A percentile compares a stretch with the other conserved stretches of the same genome.
Conservation (phyloP, 2,329 filamentous ascomycete genomes). For the Trichoderma hamatum region DNA sequence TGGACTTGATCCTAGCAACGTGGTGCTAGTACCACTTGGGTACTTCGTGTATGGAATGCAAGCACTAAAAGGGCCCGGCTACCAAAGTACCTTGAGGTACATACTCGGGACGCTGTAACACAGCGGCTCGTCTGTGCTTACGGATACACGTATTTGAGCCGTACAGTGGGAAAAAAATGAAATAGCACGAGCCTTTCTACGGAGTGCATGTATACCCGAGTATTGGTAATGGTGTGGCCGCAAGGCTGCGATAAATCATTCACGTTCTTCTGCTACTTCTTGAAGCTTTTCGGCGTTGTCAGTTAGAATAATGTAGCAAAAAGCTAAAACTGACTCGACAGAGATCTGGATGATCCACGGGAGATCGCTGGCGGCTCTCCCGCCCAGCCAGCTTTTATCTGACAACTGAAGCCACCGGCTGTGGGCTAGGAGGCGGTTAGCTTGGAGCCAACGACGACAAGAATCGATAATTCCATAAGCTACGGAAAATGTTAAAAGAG, state of each 20-base stretch:
- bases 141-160: background rate
- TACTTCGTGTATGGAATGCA: background rate
- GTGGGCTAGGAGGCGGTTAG: slow-evolving; percentile 3
- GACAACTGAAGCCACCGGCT: slow-evolving; percentile 2
- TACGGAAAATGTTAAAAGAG: background rate
- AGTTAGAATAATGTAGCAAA: background rate
- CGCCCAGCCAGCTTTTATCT: slow-evolving; percentile 12
- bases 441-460: background rate
- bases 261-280: background rate
- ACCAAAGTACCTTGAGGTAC: background rate
- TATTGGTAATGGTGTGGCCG: background rate
- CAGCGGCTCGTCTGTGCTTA: background rate
- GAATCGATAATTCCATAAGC: background rate
- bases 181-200: no score
- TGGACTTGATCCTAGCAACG: background rate
- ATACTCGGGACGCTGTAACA: background rate
- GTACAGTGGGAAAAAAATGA: background rate
- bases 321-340: slow-evolving; percentile 9
- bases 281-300: background rate
- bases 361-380: slow-evolving; percentile 20
- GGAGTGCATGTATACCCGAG: no score
- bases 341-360: slow-evolving; percentile 16
- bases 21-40: background rate
- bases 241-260: background rate
- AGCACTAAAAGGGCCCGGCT: background rate